Percentiles rank a stretch among this genome's conserved stretches.
Evolutionary conservation across 2,329 filamentous ascomycete species (phyloP).

Genomic region (Trichoderma sp.): DNA sequence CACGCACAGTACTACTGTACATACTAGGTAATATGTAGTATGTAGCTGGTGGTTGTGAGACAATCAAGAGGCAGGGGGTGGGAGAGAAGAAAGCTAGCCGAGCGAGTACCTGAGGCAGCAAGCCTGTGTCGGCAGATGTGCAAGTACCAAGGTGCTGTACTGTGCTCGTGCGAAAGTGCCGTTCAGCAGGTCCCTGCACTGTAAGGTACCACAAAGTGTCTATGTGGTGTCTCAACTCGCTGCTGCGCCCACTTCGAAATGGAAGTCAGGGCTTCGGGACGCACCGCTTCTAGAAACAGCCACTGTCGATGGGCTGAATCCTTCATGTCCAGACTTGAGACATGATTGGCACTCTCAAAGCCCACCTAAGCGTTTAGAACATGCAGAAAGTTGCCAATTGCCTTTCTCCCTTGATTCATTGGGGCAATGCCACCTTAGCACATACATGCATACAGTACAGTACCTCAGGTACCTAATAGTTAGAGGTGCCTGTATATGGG

Average conservation of each 20-base stretch:
- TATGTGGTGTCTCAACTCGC: not conserved
- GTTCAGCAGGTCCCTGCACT: not conserved
- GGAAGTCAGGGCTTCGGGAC: conserved; percentile 10
- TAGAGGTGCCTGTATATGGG: not conserved
- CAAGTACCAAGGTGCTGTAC: not conserved
- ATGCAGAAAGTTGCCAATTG: not conserved
- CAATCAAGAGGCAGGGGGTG: not conserved
- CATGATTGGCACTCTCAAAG: not conserved
- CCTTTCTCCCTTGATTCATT: not conserved
- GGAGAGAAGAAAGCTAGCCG: conserved; percentile 2
- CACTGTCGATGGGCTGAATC: conserved; percentile 4
- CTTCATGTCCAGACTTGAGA: not conserved
- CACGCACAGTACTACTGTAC: not conserved
- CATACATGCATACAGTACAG: no score
- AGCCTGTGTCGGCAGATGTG: not conserved
- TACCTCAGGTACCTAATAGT: no score
- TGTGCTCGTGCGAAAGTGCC: not conserved
- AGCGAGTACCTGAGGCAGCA: not conserved
- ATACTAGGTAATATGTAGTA: no score
- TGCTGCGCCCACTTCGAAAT: conserved; percentile 4
- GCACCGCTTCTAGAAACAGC: conserved; percentile 17
- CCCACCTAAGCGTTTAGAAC: not conserved
- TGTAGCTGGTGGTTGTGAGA: not conserved
- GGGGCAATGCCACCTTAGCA: not conserved
- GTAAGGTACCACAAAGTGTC: not conserved